Percentiles rank a stretch among this genome's conserved stretches.
These are phyloP conservation scores for Boletus rubroflammeus DNA, from an alignment of 768 basidiomycete species.

Conservation along the genomic window DNA sequence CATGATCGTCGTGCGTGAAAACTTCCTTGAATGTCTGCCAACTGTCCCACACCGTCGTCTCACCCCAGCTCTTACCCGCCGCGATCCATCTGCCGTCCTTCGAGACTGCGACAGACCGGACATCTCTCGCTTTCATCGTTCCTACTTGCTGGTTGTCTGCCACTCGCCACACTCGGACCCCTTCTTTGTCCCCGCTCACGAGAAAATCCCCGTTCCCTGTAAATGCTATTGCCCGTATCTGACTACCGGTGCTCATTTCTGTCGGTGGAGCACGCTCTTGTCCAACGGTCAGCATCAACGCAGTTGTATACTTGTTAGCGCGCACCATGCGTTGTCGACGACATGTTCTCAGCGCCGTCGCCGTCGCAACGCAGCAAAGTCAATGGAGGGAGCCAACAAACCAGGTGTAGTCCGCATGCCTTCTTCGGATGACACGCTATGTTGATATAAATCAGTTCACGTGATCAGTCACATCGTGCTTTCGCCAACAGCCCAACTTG, in stretches of 20 bases:
- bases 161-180: conserved; percentile 5
- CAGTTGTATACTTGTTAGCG: not conserved
- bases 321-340: conserved; percentile 1
- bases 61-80: conserved; percentile 10
- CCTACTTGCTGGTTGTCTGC: not conserved
- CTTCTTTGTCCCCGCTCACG: conserved; percentile 12
- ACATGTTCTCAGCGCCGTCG: not conserved
- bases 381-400: not conserved
- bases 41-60: conserved; percentile 5
- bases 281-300: not conserved
- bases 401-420: not conserved
- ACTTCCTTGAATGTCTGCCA: not conserved
- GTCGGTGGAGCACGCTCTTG: not conserved
- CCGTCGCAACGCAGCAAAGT: not conserved
- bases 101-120: conserved; percentile 7
- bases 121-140: not conserved
- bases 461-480: not conserved
- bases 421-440: not conserved
- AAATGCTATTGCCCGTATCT: conserved; percentile 6
- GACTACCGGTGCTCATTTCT: not conserved
- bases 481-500: not conserved
- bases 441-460: conserved; percentile 6
- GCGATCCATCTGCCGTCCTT: conserved; percentile 4
- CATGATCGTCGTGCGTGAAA: not conserved
- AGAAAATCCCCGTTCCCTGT: not conserved